Conservation (phyloP, 805 yeast genomes). For the Wickerhamiella domercqiae region DNA sequence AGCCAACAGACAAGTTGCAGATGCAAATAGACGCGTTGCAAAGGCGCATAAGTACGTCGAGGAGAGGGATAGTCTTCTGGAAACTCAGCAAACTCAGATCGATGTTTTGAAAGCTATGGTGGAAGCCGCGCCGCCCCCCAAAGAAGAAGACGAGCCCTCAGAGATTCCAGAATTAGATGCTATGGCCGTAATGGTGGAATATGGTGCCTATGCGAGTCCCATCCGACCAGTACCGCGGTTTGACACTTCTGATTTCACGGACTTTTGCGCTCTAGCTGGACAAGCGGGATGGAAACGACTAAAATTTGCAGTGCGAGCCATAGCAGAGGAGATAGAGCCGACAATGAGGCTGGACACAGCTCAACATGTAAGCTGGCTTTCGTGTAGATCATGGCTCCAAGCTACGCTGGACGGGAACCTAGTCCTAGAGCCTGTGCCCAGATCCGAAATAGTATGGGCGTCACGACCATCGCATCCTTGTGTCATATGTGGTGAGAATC, state of each 20-base stretch:
- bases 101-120: conserved; percentile 44
- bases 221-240: conserved; percentile 18
- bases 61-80: conserved; percentile 57
- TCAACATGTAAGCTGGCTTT: conserved; percentile 48
- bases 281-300: conserved; percentile 31
- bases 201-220: conserved; percentile 17
- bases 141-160: background rate
- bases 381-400: conserved; percentile 43
- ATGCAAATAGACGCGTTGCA: conserved; percentile 53
- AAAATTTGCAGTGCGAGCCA: conserved; percentile 45
- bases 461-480: conserved; percentile 46
- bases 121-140: conserved; percentile 16
- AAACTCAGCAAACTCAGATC: conserved; percentile 44
- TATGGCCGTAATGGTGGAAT: background rate
- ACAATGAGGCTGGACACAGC: conserved; percentile 48
- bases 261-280: conserved; percentile 9
- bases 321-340: conserved; percentile 70
- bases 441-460: conserved; percentile 55
- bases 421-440: conserved; percentile 72
- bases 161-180: background rate
- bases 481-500: conserved; percentile 66
- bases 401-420: conserved; percentile 68
- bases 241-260: conserved; percentile 16
- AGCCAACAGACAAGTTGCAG: conserved; percentile 64
- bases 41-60: conserved; percentile 38